A percentile compares a stretch with the other conserved stretches of the same genome.
Conservation (phyloP, 495 filamentous ascomycete genomes). For the Penicillium antarcticum region DNA sequence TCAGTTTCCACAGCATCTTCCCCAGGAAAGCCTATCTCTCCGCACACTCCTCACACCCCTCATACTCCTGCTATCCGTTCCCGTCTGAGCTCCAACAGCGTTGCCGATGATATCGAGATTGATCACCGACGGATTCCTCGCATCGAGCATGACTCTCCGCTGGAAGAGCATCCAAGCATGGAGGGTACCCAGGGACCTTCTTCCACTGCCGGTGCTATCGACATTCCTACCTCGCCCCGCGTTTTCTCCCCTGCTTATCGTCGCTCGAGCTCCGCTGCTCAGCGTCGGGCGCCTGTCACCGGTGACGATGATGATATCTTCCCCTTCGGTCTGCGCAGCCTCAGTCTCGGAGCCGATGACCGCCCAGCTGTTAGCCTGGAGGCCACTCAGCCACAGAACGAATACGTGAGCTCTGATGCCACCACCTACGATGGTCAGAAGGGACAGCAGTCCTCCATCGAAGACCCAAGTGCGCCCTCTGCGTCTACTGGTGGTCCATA, state of each 20-base stretch:
- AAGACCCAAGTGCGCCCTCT: conserved; percentile 22
- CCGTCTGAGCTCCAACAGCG: conserved; percentile 82
- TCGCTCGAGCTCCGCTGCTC: conserved; percentile 76
- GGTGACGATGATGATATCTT: conserved; percentile 61
- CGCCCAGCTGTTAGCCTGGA: conserved; percentile 57
- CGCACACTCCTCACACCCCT: conserved; percentile 91
- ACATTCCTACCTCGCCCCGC: conserved; percentile 77
- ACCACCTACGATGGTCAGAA: conserved; percentile 14
- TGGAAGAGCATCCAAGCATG: conserved; percentile 35
- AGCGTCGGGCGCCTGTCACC: conserved; percentile 51
- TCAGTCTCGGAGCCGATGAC: conserved; percentile 72
- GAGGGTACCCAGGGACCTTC: conserved; percentile 43
- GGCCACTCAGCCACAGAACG: conserved; percentile 49
- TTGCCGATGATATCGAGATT: conserved; percentile 63
- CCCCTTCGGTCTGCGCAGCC: conserved; percentile 65
- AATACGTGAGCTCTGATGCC: conserved; percentile 24
- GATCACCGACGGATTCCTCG: conserved; percentile 22
- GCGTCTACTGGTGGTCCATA: conserved; percentile 43
- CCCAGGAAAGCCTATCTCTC: conserved; percentile 86
- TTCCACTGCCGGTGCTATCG: conserved; percentile 63
- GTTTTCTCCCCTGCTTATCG: conserved; percentile 58
- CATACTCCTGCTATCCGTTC: conserved; percentile 92
- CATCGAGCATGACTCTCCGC: conserved; percentile 33
- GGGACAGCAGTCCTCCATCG: conserved; percentile 23
- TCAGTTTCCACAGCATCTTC: conserved; percentile 84